phyloP scores from a whole-genome alignment of 495 filamentous ascomycete species.

The Aspergillus funiculosus region DNA sequence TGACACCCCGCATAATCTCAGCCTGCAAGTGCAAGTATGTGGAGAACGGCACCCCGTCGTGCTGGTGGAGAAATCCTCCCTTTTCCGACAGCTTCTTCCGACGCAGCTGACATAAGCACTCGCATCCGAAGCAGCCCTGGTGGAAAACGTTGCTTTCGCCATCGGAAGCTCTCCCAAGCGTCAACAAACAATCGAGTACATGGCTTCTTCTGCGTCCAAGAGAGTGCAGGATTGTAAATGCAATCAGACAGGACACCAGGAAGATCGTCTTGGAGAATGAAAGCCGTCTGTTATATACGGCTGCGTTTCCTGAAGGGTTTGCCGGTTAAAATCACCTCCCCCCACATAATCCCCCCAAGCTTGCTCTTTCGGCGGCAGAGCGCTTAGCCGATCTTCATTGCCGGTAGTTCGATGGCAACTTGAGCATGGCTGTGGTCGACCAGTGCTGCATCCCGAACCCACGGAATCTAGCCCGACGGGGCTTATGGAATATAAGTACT shows the following conservation, averaged over 20 bases:
- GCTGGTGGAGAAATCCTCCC: constrained; percentile 1
- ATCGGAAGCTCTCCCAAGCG: constrained; percentile 4
- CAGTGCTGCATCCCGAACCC: constrained; percentile 25
- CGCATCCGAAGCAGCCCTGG: constrained; percentile 19
- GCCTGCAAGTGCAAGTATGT: neutral
- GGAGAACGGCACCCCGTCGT: too few species aligned
- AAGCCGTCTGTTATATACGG: too few species aligned
- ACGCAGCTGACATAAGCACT: constrained; percentile 25
- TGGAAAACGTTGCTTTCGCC: too few species aligned
- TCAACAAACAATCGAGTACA: neutral
- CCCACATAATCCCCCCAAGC: constrained; percentile 17
- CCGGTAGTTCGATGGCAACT: constrained; percentile 27
- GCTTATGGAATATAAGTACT: constrained; percentile 13
- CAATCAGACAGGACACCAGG: too few species aligned
- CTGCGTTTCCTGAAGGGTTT: neutral
- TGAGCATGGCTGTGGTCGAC: constrained; percentile 21
- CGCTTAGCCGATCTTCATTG: constrained; percentile 44
- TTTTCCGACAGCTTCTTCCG: constrained; percentile 17
- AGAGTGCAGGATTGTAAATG: too few species aligned
- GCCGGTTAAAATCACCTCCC: constrained; percentile 14
- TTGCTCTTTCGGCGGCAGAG: constrained; percentile 28
- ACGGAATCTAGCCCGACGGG: constrained; percentile 32
- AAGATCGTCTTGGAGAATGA: too few species aligned
- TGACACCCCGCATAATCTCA: neutral
- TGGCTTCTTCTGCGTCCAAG: neutral